These are phyloP conservation scores for Globisporangium takayamanum DNA, from an alignment of 352 stramenopile genomes.

Conservation along the genomic window DNA sequence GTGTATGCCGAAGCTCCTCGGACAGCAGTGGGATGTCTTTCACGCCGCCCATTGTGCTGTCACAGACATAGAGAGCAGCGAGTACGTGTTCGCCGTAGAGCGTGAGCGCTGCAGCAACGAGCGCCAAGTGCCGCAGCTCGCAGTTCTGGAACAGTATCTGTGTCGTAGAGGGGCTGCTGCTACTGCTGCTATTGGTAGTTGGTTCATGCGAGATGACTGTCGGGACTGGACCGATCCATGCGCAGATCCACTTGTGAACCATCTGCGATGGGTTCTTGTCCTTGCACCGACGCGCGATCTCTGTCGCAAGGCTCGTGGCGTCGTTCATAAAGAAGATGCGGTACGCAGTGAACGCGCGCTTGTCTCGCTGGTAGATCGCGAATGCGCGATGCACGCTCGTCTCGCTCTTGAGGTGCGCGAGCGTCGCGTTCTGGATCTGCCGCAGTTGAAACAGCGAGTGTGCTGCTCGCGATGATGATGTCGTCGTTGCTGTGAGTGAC, in stretches of 20 bases:
- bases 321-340: slow-evolving; percentile 9
- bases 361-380: slow-evolving; percentile 1
- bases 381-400: neutral
- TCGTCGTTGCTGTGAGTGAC: neutral
- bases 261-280: slow-evolving; percentile 2
- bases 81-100: slow-evolving; percentile 6
- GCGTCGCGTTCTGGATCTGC: neutral
- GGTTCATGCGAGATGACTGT: neutral
- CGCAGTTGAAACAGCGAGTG: neutral
- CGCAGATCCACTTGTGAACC: slow-evolving; percentile 6
- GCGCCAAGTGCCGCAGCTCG: slow-evolving; percentile 9
- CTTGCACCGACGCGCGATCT: slow-evolving; percentile 8
- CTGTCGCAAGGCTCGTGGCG: slow-evolving; percentile 2
- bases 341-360: slow-evolving; percentile 2
- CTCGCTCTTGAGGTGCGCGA: neutral
- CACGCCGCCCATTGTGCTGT: slow-evolving; percentile 2
- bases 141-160: slow-evolving; percentile 2
- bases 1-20: slow-evolving; percentile 4
- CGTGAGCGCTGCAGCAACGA: slow-evolving; percentile 5
- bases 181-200: no score
- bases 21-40: slow-evolving; percentile 11
- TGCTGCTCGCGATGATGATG: neutral
- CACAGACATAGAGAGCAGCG: slow-evolving; percentile 2
- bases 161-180: neutral
- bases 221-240: slow-evolving; percentile 4